Percentiles rank a stretch among this genome's conserved stretches.
Conservation (phyloP, 768 basidiomycete species). For the Stropharia rugosoannulata region DNA sequence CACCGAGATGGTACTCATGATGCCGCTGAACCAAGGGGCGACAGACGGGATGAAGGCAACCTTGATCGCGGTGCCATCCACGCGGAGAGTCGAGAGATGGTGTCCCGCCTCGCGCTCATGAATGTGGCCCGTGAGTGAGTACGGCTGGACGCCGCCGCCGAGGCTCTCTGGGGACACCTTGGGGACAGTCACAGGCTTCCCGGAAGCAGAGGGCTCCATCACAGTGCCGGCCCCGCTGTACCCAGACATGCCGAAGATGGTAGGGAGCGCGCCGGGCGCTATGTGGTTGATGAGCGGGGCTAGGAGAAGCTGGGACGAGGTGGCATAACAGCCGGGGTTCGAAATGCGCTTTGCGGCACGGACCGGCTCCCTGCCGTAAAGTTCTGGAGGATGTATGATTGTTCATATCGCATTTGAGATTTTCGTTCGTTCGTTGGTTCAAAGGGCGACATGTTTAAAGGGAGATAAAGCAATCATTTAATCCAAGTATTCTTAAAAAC, state of each 20-base stretch:
- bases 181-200: constrained; percentile 71
- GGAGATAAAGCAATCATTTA: constrained; percentile 27
- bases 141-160: constrained; percentile 74
- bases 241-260: constrained; percentile 91
- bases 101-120: constrained; percentile 94
- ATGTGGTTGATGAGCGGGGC: constrained; percentile 84
- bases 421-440: neutral
- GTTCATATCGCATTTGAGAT: neutral
- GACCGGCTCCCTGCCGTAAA: constrained; percentile 76
- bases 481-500: constrained; percentile 18
- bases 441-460: constrained; percentile 14
- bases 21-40: constrained; percentile 95
- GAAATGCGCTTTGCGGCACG: constrained; percentile 82
- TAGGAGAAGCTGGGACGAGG: constrained; percentile 86
- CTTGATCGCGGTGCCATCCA: constrained; percentile 37
- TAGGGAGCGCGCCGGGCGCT: constrained; percentile 60
- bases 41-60: constrained; percentile 88
- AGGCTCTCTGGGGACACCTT: constrained; percentile 82
- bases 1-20: constrained; percentile 82
- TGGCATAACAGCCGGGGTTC: constrained; percentile 98
- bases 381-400: constrained; percentile 49
- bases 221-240: constrained; percentile 95
- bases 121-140: constrained; percentile 94
- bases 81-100: constrained; percentile 71
- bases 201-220: constrained; percentile 62